phyloP scores from a whole-genome alignment of 768 basidiomycete genomes.

The Sporobolomyces phaffii region DNA sequence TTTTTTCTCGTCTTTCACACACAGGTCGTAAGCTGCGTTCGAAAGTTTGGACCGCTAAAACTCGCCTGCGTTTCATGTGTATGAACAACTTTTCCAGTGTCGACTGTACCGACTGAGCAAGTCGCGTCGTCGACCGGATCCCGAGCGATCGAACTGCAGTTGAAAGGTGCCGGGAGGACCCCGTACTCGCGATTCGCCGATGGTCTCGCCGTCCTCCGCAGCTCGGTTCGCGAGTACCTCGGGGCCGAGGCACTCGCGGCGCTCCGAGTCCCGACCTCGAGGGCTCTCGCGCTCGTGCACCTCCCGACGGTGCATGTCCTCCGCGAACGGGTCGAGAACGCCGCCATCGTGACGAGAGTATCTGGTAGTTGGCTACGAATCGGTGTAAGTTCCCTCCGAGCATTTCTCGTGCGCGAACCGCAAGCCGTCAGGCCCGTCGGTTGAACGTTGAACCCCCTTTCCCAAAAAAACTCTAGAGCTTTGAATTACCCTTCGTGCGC shows the following conservation, averaged over 20 bases:
- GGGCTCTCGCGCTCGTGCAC: slow-evolving; percentile 71
- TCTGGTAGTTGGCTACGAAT: slow-evolving; percentile 58
- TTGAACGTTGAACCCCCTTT: slow-evolving; percentile 34
- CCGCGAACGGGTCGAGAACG: slow-evolving; percentile 63
- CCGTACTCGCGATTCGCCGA: slow-evolving; percentile 90
- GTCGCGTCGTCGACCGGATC: slow-evolving; percentile 21
- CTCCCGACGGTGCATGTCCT: slow-evolving; percentile 66
- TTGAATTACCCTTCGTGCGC: slow-evolving; percentile 42
- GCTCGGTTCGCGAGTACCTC: slow-evolving; percentile 87
- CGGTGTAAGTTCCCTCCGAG: slow-evolving; percentile 49
- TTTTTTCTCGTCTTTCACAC: no score
- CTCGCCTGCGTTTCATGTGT: background rate
- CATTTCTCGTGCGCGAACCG: no score
- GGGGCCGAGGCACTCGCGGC: slow-evolving; percentile 86
- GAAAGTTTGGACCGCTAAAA: no score
- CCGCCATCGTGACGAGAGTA: slow-evolving; percentile 40
- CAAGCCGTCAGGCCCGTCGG: no score
- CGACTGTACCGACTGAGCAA: slow-evolving; percentile 19
- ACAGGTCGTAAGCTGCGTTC: no score
- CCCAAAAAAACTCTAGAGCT: slow-evolving; percentile 49
- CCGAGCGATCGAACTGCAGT: slow-evolving; percentile 64
- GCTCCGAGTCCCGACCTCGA: slow-evolving; percentile 77
- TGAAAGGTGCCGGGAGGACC: slow-evolving; percentile 90
- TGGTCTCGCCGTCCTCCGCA: slow-evolving; percentile 89
- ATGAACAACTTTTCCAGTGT: slow-evolving; percentile 21